phyloP scores from a whole-genome alignment of 2,329 filamentous ascomycete genomes.

The Beauveria asiatica region DNA sequence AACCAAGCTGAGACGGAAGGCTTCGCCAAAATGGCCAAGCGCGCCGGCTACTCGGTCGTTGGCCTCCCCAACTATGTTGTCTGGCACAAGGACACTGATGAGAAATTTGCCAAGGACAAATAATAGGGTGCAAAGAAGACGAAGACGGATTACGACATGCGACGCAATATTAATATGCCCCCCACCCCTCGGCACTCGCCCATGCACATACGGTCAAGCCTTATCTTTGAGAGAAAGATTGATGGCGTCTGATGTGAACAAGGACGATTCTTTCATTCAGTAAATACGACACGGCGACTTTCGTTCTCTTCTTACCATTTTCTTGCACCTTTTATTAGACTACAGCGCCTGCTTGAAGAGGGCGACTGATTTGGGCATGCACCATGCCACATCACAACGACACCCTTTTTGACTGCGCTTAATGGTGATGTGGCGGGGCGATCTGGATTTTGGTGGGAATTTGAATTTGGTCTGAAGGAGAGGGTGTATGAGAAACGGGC shows the following conservation, averaged over 20 bases:
- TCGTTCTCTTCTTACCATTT: background rate
- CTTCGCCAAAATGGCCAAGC: slow-evolving; percentile 97
- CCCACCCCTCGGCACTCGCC: background rate
- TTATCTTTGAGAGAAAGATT: slow-evolving; percentile 1
- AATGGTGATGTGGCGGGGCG: slow-evolving; percentile 11
- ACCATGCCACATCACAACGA: slow-evolving; percentile 13
- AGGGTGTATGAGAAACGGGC: background rate
- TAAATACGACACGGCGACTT: slow-evolving; percentile 7
- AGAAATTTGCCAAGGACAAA: slow-evolving; percentile 72
- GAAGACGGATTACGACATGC: background rate
- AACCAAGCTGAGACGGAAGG: slow-evolving; percentile 99
- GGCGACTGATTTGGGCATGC: background rate
- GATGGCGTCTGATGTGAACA: background rate
- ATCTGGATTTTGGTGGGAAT: slow-evolving; percentile 7
- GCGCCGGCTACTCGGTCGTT: slow-evolving; percentile 85
- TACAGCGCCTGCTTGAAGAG: background rate
- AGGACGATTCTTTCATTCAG: slow-evolving; percentile 1
- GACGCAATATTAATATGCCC: background rate
- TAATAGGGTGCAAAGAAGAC: slow-evolving; percentile 20
- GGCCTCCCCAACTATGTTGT: slow-evolving; percentile 96
- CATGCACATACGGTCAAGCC: background rate
- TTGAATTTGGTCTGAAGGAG: background rate
- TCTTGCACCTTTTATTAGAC: slow-evolving; percentile 8
- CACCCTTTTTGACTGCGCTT: slow-evolving; percentile 10
- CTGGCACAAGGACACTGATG: slow-evolving; percentile 95